phyloP scores from a whole-genome alignment of 495 filamentous ascomycete species.

The Hypoxylon intermedium region DNA sequence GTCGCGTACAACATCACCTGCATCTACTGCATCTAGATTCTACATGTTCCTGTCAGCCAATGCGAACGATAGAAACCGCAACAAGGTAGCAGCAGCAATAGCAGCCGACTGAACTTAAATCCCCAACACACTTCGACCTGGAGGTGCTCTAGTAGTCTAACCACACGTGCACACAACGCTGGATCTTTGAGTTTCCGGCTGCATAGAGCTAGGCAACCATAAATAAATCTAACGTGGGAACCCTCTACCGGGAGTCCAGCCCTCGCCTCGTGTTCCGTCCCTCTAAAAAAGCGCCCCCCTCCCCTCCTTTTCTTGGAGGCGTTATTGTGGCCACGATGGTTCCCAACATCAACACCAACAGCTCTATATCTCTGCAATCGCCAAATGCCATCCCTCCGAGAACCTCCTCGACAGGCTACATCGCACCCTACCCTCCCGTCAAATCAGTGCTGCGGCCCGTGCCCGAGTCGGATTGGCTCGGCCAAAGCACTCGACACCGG shows the following conservation, averaged over 20 bases:
- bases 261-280: no score
- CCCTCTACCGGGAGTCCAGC: no score
- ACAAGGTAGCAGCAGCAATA: neutral
- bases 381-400: slow-evolving; percentile 76
- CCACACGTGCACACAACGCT: no score
- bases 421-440: slow-evolving; percentile 44
- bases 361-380: slow-evolving; percentile 55
- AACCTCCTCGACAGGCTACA: slow-evolving; percentile 67
- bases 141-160: no score
- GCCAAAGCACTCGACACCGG: slow-evolving; percentile 43
- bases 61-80: slow-evolving; percentile 5
- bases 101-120: no score
- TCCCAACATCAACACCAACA: slow-evolving; percentile 24
- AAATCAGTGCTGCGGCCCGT: slow-evolving; percentile 63
- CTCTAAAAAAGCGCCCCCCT: neutral
- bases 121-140: slow-evolving; percentile 9
- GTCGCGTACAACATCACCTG: slow-evolving; percentile 3
- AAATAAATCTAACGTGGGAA: slow-evolving; percentile 1
- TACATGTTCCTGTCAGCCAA: neutral
- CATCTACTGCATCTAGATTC: slow-evolving; percentile 1
- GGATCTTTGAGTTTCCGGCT: slow-evolving; percentile 4
- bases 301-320: neutral
- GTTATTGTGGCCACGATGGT: slow-evolving; percentile 19
- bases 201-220: slow-evolving; percentile 23
- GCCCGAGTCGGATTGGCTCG: slow-evolving; percentile 64